phyloP scores from a whole-genome alignment of 371 early-diverging fungal species.

The Blastocladiella emersonii region DNA sequence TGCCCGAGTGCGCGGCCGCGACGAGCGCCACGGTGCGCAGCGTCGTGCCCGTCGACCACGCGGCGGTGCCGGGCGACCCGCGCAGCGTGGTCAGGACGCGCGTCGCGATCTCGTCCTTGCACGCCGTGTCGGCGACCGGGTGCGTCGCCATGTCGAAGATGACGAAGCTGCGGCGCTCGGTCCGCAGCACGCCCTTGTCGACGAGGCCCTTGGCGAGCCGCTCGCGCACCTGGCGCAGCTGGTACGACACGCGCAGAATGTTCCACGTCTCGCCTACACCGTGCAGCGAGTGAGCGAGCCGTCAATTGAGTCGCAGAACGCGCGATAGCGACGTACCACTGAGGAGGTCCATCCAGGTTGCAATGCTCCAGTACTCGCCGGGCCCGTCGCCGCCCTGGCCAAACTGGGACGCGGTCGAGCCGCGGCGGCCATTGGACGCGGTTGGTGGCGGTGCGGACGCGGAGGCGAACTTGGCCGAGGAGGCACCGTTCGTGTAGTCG shows the following conservation, averaged over 20 bases:
- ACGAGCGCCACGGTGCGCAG: constrained; percentile 75
- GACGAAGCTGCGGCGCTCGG: constrained; percentile 85
- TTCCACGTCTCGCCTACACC: constrained; percentile 91
- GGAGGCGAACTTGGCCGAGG: too few species aligned
- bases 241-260: constrained; percentile 86
- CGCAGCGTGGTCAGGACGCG: constrained; percentile 58
- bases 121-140: constrained; percentile 67
- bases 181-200: constrained; percentile 91
- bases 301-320: constrained; percentile 5
- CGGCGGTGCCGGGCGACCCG: constrained; percentile 21
- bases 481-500: constrained; percentile 5
- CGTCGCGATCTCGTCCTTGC: constrained; percentile 72
- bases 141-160: constrained; percentile 94
- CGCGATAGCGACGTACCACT: constrained; percentile 48
- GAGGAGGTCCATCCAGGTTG: constrained; percentile 88
- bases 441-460: too few species aligned
- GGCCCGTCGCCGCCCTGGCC: too few species aligned
- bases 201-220: constrained; percentile 90
- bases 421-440: too few species aligned
- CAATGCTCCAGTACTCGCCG: constrained; percentile 44
- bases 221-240: constrained; percentile 93
- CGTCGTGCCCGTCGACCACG: constrained; percentile 16
- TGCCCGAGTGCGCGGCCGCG: constrained; percentile 90
- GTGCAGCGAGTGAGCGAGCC: not conserved
- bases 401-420: constrained; percentile 15